Evolutionary conservation across 495 filamentous ascomycete species (phyloP).

Genomic region (Symbiotaphrina buchneri): DNA sequence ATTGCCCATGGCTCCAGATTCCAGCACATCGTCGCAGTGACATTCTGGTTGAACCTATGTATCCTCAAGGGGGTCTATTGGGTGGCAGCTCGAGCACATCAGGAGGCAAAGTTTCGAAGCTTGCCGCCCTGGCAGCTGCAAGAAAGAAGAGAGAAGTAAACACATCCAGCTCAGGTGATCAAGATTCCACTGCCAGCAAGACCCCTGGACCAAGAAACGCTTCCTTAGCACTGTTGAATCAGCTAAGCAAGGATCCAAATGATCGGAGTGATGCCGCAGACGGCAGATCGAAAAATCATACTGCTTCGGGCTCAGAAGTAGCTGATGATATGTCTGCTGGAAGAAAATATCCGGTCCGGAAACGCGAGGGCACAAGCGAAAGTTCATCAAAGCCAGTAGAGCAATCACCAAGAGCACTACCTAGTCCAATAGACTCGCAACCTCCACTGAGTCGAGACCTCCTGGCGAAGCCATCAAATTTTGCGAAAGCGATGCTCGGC

Average conservation of each 20-base stretch:
- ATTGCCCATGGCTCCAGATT: constrained; percentile 69
- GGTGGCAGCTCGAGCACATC: constrained; percentile 41
- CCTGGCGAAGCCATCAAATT: constrained; percentile 28
- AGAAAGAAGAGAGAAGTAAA: constrained; percentile 68
- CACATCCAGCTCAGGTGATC: too few relatives aligned
- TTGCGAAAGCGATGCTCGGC: constrained; percentile 47
- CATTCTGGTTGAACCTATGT: constrained; percentile 39
- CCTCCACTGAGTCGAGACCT: neutral
- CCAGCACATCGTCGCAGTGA: constrained; percentile 41
- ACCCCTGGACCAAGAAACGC: constrained; percentile 15
- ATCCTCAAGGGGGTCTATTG: constrained; percentile 37
- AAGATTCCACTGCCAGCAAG: too few relatives aligned
- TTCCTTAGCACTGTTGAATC: too few relatives aligned
- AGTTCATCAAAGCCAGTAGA: neutral
- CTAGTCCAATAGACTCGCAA: neutral
- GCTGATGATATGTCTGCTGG: neutral
- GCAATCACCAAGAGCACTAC: constrained; percentile 4
- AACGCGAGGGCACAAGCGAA: neutral
- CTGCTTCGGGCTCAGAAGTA: too few relatives aligned
- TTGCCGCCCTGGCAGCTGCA: constrained; percentile 73
- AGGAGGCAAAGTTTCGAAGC: constrained; percentile 56
- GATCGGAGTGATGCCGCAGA: too few relatives aligned
- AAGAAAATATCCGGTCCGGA: constrained; percentile 6
- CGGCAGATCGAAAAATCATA: too few relatives aligned
- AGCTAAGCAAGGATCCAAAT: too few relatives aligned